Base-by-base conservation (phyloP, 1,284 basidiomycete species). In the Melampsora americana region DNA sequence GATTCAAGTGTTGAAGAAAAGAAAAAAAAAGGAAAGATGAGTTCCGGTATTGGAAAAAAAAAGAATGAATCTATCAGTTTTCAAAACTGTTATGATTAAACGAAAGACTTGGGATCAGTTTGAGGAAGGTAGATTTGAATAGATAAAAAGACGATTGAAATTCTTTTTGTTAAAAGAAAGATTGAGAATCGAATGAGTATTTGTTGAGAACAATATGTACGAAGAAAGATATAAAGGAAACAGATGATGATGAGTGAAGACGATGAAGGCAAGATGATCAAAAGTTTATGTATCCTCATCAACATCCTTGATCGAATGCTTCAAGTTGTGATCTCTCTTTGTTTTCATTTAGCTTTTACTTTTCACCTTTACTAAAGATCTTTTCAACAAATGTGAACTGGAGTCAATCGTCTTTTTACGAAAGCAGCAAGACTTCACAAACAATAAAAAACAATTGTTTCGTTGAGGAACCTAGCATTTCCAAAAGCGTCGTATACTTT, bases 281-380 rank as follows among this genome's bases (percentile, higher is more conserved):
- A 56, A 56, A 23, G 53, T 56, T 56, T 56, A 56, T 56, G 53
- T 56, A 56, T 56, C 53, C 53, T n/a, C 5, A 23, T 18, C 53
- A n/a, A 7, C 53, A 42, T 11, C 39, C 39, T 42, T 11, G 12
- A 42, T 42, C 11, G 39, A 42, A 9, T 6, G 39, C 5, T 42
- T 42, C 39, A 42, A 9, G 11, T 7, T 42, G 39, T 42, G 39
- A 42, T 42, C 39, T 42, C 12, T 42, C 12, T 42, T 42, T 35
- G 39, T 42, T 6, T 42, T 42, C 39, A 1, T 42, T 12, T 5
- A 42, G 39, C 39, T 42, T 42, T 42, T 42, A 11, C 39, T 42
- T 42, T 42, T 42, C 5, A 42, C 39, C 6, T 42, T 12, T 42
- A 42, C 39, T 42, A 42, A 42, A 42, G 39, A 42, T 42, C 6